Evolutionary conservation across 306 rosid species (phyloP).

Genomic region (Potentilla sterilis): DNA sequence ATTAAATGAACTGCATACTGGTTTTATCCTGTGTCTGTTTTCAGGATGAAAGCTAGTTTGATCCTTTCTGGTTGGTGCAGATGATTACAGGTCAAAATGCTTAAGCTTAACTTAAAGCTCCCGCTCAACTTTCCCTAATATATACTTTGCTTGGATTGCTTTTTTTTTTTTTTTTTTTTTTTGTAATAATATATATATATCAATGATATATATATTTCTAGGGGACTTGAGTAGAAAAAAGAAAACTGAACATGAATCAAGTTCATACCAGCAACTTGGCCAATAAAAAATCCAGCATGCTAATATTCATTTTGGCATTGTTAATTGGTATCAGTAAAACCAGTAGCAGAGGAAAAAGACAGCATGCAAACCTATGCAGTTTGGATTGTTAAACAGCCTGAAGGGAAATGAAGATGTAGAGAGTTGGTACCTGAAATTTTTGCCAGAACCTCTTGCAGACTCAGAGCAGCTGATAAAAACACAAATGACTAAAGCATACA

Average conservation of each 20-base stretch:
- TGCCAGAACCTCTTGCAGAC: not conserved
- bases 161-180: too few relatives aligned
- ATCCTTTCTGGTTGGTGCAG: not conserved
- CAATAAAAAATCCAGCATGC: not conserved
- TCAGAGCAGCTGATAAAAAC: not conserved
- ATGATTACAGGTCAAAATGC: not conserved
- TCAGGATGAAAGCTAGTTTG: not conserved
- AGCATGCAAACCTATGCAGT: not conserved
- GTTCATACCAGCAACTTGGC: not conserved
- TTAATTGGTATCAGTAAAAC: not conserved
- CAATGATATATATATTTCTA: too few relatives aligned
- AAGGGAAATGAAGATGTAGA: not conserved
- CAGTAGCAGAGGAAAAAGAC: not conserved
- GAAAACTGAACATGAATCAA: too few relatives aligned
- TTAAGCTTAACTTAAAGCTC: not conserved
- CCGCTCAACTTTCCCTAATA: not conserved
- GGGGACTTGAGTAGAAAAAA: too few relatives aligned
- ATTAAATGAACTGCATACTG: not conserved
- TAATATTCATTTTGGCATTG: not conserved
- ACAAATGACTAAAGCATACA: not conserved
- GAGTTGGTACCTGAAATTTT: not conserved
- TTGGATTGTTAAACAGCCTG: not conserved
- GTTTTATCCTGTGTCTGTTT: not conserved
- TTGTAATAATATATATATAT: too few relatives aligned
- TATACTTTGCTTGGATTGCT: too few relatives aligned